Evolutionary conservation across 2,329 filamentous ascomycete genomes (phyloP).

Genomic region (Aspergillus novofumigatus): DNA sequence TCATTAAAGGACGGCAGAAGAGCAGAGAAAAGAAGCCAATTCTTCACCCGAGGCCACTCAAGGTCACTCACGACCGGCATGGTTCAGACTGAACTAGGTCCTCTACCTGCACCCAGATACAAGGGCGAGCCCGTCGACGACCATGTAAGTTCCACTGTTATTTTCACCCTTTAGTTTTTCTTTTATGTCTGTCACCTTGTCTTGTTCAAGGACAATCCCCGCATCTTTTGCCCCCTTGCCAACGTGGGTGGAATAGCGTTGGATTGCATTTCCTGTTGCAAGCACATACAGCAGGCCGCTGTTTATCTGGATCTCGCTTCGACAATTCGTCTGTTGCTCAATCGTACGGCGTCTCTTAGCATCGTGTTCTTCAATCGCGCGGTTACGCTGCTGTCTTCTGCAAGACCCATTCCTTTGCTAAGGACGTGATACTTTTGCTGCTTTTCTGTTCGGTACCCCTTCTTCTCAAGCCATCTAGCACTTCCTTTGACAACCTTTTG

Average conservation of each 20-base stretch:
- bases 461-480: neutral
- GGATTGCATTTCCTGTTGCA: neutral
- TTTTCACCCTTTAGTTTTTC: conserved; percentile 13
- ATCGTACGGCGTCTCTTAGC: neutral
- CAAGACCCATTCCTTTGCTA: neutral
- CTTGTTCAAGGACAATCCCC: neutral
- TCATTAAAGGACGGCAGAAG: conserved; percentile 1
- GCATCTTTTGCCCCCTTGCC: neutral
- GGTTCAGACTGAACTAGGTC: conserved; percentile 41
- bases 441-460: neutral
- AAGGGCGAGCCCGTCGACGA: conserved; percentile 47
- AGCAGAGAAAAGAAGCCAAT: conserved; percentile 4
- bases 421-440: neutral
- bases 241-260: neutral
- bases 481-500: neutral
- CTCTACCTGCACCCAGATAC: conserved; percentile 38
- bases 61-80: conserved; percentile 40
- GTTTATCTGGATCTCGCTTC: neutral
- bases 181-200: conserved; percentile 9
- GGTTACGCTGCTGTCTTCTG: neutral
- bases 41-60: conserved; percentile 19
- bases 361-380: neutral
- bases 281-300: neutral
- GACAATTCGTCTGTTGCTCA: neutral
- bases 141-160: conserved; percentile 38